Evolutionary conservation across 371 early-diverging fungal genomes (phyloP), one percentile per base, ranked within the genome.

Genomic region (Haplosporangium sp.): DNA sequence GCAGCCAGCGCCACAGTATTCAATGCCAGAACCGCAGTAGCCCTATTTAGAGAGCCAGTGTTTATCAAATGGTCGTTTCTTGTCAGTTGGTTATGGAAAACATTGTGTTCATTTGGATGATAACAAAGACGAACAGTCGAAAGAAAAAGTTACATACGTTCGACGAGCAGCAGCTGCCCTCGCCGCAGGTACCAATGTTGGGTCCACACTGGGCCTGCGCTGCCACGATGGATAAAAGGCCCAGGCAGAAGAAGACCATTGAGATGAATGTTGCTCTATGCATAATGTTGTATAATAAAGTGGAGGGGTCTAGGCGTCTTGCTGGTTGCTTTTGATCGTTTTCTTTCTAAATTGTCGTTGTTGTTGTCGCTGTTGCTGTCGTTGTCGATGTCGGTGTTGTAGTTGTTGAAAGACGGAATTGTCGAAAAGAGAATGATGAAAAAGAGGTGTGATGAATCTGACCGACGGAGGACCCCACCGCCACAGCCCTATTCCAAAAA

Each of bases 1-100:
- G 50, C 77, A 76, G n/a, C 71, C 71, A 18, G 67, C 11, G 9
- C 77, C 71, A 59, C 77, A 76, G 54, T 76, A 58, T 2, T 2
- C 16, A 0, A 23, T 51, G 20, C 52, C 47, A 4, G 29, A 6
- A 4, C 77, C 77, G 36, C 77, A 76, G 43, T 51, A 70, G 23
- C 71, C 71, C 77, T 76, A 66, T 40, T 54, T 10, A 12, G 4
- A 29, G 4, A 29, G 1, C 29, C 29, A 29, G 29, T 29, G 29
- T 29, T 29, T 10, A 9, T 16, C 5, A 8, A 48, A 50, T 14
- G 29, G 13, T 18, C 11, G 18, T 5, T 37, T n/a, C 9, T 48
- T 14, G 20, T 41, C 13, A 37, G 38, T 37, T 11, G n/a, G 46
- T 14, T 16, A 16, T 12, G 29, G 47, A 29, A 5, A 37, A 21